Evolutionary conservation across 73 alveolate genomes (phyloP).

Genomic region (Loxodes magnus): DNA sequence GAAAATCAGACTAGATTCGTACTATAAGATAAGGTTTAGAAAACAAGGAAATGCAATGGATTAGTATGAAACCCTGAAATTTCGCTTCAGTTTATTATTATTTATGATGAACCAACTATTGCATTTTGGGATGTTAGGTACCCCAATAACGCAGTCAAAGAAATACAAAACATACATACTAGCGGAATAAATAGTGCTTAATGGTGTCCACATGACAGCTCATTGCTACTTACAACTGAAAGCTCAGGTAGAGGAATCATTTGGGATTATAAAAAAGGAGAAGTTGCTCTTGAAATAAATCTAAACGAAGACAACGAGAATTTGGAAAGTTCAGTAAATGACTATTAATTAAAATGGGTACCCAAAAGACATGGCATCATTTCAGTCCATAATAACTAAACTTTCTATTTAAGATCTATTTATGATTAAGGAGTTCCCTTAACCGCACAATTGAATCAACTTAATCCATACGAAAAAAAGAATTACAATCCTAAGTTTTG

Average conservation of each 20-base stretch:
- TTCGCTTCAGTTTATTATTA: conserved; percentile 63
- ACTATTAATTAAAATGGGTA: conserved; percentile 8
- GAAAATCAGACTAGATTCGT: conserved; percentile 48
- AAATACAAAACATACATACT: conserved; percentile 40
- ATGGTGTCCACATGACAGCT: conserved; percentile 74
- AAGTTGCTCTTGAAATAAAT: conserved; percentile 26
- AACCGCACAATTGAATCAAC: no score
- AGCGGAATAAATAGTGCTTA: conserved; percentile 47
- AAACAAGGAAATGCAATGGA: conserved; percentile 27
- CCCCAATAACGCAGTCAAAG: conserved; percentile 61
- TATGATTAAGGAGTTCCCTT: no score
- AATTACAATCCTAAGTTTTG: no score
- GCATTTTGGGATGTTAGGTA: conserved; percentile 80
- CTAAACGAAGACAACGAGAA: no score
- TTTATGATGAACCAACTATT: conserved; percentile 65
- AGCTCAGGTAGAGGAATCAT: conserved; percentile 37
- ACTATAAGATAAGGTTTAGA: conserved; percentile 30
- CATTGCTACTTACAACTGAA: conserved; percentile 48
- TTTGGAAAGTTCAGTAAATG: not conserved
- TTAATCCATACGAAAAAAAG: no score
- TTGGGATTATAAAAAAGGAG: conserved; percentile 56
- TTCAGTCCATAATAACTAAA: no score
- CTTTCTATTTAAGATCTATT: no score
- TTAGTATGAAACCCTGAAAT: conserved; percentile 79
- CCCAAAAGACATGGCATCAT: conserved; percentile 4